Conservation (phyloP, 768 basidiomycete species). For the Podaxis sp. region DNA sequence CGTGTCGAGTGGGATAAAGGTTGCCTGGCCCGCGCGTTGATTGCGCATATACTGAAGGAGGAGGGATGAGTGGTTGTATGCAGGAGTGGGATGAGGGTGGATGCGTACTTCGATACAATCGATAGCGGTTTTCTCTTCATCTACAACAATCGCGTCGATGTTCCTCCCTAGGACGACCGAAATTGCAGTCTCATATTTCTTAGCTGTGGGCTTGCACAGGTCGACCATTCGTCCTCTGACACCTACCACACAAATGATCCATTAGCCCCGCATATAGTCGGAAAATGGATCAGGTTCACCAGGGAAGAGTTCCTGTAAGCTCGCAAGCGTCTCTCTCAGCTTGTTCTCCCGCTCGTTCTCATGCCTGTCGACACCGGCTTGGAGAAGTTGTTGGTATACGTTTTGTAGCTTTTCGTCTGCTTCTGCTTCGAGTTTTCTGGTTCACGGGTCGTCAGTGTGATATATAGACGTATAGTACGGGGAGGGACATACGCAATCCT, state of each 20-base stretch:
- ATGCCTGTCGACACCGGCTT: conserved; percentile 85
- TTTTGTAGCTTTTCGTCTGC: conserved; percentile 87
- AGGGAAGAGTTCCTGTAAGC: conserved; percentile 85
- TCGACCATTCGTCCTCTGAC: conserved; percentile 92
- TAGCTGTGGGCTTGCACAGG: conserved; percentile 88
- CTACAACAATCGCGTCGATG: conserved; percentile 93
- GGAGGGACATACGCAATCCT: conserved; percentile 60
- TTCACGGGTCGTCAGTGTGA: background rate
- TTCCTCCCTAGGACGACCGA: conserved; percentile 91
- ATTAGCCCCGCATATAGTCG: background rate
- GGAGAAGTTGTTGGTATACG: conserved; percentile 77
- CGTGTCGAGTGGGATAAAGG: conserved; percentile 97
- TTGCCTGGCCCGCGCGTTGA: conserved; percentile 92
- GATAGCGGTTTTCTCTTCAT: conserved; percentile 95
- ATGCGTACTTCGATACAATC: conserved; percentile 86
- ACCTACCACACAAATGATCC: conserved; percentile 38
- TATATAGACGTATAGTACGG: background rate
- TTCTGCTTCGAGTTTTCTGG: conserved; percentile 85
- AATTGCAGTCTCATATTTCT: conserved; percentile 91
- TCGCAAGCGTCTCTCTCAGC: conserved; percentile 82
- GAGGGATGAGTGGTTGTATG: background rate
- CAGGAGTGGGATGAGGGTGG: background rate
- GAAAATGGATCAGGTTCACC: conserved; percentile 36
- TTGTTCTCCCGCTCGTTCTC: conserved; percentile 81
- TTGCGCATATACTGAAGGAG: conserved; percentile 85